A percentile compares a stretch with the other conserved stretches of the same genome.
phyloP scores from a whole-genome alignment of 139 green algal species.

The Chlamydomonas urium region DNA sequence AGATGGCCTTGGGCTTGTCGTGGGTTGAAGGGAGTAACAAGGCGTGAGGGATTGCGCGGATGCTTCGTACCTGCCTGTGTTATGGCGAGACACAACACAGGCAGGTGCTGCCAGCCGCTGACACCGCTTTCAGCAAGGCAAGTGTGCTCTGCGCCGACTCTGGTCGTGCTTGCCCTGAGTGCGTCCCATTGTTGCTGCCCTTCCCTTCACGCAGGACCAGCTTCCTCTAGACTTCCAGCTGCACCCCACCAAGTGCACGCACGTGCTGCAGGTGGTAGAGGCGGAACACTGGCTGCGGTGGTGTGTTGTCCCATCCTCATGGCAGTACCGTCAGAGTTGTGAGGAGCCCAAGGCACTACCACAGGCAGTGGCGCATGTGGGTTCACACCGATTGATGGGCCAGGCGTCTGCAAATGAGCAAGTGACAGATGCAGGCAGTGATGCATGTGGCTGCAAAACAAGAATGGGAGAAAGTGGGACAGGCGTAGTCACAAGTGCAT shows the following conservation, averaged over 20 bases:
- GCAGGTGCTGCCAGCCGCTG: too few relatives aligned
- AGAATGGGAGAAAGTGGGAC: not conserved
- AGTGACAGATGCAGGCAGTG: not conserved
- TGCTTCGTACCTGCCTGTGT: too few relatives aligned
- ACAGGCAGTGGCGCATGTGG: not conserved
- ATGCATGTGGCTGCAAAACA: not conserved
- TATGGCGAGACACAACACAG: too few relatives aligned
- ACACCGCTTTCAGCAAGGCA: too few relatives aligned
- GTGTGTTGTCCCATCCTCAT: not conserved
- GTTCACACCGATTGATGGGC: not conserved
- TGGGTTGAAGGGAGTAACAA: too few relatives aligned
- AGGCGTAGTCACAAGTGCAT: not conserved
- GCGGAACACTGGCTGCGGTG: not conserved
- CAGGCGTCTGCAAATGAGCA: not conserved
- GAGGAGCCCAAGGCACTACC: not conserved
- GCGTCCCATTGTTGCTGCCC: too few relatives aligned
- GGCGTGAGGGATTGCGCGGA: too few relatives aligned
- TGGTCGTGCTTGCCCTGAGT: too few relatives aligned
- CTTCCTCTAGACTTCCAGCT: not conserved
- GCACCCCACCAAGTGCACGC: not conserved
- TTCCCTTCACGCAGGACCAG: slow-evolving; percentile 3
- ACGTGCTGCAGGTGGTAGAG: not conserved
- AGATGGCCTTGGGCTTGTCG: too few relatives aligned
- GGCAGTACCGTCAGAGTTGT: not conserved
- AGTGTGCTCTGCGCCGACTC: too few relatives aligned